Evolutionary conservation across 345 rosid genomes (phyloP).

Genomic region (Aquilaria malaccensis): DNA sequence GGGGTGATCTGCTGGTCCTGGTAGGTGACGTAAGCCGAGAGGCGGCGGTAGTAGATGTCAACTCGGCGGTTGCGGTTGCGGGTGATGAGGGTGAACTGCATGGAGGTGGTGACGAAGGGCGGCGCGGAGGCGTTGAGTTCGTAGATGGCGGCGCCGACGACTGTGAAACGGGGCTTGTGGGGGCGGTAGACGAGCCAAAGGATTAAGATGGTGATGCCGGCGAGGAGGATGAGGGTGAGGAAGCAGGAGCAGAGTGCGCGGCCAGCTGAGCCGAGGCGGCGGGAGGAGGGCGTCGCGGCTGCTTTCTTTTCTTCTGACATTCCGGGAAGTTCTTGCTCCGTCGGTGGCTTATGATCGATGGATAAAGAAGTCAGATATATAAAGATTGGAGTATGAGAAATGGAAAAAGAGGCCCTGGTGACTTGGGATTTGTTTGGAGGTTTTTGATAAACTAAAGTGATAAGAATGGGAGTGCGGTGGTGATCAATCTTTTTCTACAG

Average conservation of each 20-base stretch:
- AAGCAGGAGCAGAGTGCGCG: constrained; percentile 18
- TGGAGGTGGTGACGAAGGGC: constrained; percentile 48
- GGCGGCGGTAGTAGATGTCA: constrained; percentile 38
- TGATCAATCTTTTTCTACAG: too few relatives aligned
- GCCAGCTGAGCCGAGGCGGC: too few relatives aligned
- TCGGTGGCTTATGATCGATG: too few relatives aligned
- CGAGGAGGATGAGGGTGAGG: constrained; percentile 39
- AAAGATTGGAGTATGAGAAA: too few relatives aligned
- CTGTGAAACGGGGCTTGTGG: constrained; percentile 55
- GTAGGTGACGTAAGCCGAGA: constrained; percentile 56
- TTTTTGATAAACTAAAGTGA: too few relatives aligned
- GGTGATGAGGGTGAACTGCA: constrained; percentile 64
- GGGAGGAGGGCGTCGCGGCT: too few relatives aligned
- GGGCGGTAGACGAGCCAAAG: constrained; percentile 75
- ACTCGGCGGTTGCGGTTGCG: constrained; percentile 65
- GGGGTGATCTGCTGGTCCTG: constrained; percentile 57
- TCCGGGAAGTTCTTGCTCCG: too few relatives aligned
- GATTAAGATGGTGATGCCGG: constrained; percentile 38
- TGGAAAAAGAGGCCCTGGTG: too few relatives aligned
- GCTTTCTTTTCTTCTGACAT: too few relatives aligned
- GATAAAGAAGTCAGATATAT: too few relatives aligned
- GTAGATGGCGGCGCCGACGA: constrained; percentile 58
- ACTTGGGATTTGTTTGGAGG: too few relatives aligned
- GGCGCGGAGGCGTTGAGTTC: constrained; percentile 50
- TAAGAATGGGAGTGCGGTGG: too few relatives aligned